Evolutionary conservation across 208 protist species (phyloP), one percentile per base, ranked within the genome.

Genomic region (Acanthamoeba sp.): DNA sequence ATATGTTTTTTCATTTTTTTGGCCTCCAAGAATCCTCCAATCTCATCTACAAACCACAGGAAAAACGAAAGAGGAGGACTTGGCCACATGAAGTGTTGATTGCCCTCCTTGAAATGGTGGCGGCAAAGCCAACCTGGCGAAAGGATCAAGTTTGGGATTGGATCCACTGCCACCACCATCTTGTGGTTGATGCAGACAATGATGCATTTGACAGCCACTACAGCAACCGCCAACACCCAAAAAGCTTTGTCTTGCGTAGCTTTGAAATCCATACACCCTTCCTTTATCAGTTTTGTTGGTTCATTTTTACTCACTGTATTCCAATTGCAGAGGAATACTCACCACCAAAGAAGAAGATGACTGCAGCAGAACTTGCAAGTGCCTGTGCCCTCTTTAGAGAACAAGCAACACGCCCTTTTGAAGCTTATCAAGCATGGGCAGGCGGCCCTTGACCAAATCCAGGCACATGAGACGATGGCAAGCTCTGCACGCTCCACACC

Each of bases 1-100:
- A 32, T 80, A 80, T 71, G 62, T 71, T 71, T 55, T 55, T 55
- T 55, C 48, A 55, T 55, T 55, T 55, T 55, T 55, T 55, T 55
- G 62, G 20, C 62, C 20, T 36, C 62, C 62, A 71, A 27, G 10
- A 27, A 71, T 71, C 62, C 62, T 71, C 27, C 62, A 7, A 27
- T 71, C 62, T 71, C 62, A 36, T 71, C 29, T 71, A 71, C 62
- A 27, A 71, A 27, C 20, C 20, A 34, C 27, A 71, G 62, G 29
- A 71, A 71, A 71, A 71, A 71, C 22, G 29, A 36, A 71, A 71
- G 27, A 71, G 20, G 62, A 71, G 62, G 62, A 55, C 48, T 55
- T 55, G 48, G 48, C 48, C 48, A 55, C 48, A 55, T 55, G 48
- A 55, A 55, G 48, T 55, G 48, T 55, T 16, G 16, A 55, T 55